Conservation (phyloP, 352 stramenopile genomes). For the Globisporangium megalacanthum region DNA sequence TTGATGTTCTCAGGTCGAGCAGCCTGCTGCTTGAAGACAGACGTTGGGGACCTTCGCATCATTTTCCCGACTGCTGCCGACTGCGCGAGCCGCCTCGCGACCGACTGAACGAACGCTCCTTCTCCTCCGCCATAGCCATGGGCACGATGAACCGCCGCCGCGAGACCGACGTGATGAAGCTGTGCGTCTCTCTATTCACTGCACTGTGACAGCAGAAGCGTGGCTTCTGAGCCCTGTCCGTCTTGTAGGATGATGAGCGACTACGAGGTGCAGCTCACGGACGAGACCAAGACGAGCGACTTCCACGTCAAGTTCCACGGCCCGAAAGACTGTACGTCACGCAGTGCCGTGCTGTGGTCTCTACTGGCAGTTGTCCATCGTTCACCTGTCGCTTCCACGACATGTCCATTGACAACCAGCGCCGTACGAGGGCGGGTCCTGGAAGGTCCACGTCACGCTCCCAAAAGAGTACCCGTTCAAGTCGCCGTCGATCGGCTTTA, state of each 20-base stretch:
- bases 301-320: conserved; percentile 86
- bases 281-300: conserved; percentile 78
- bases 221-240: too few relatives aligned
- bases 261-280: conserved; percentile 81
- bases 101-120: too few relatives aligned
- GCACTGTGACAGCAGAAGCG: too few relatives aligned
- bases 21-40: too few relatives aligned
- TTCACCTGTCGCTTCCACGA: too few relatives aligned
- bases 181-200: conserved; percentile 56
- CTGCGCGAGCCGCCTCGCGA: too few relatives aligned
- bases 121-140: too few relatives aligned
- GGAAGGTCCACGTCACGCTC: conserved; percentile 92
- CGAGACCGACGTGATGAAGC: conserved; percentile 90
- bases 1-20: conserved; percentile 1
- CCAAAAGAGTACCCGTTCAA: conserved; percentile 93
- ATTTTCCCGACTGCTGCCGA: too few relatives aligned
- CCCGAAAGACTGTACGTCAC: conserved; percentile 79
- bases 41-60: conserved; percentile 16
- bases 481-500: conserved; percentile 90
- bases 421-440: conserved; percentile 88
- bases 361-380: not conserved
- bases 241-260: conserved; percentile 86
- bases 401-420: conserved; percentile 24
- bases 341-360: too few relatives aligned
- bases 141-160: conserved; percentile 76